Conservation (phyloP, 495 filamentous ascomycete species). For the Penicillium cataractarum region DNA sequence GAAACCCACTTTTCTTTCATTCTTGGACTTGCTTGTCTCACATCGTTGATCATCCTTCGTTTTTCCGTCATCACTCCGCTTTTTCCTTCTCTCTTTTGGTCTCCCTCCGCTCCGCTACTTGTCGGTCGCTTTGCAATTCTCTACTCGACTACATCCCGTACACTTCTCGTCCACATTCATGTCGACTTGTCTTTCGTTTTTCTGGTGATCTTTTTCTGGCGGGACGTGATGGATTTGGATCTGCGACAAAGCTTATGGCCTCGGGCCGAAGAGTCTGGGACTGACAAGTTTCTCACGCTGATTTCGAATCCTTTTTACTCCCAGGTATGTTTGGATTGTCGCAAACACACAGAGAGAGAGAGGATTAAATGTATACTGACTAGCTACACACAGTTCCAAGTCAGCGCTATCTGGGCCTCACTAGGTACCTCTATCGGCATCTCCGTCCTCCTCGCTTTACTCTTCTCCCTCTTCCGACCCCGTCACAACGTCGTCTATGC, state of each 20-base stretch:
- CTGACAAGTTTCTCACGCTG: conserved; percentile 49
- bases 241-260: conserved; percentile 30
- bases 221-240: conserved; percentile 42
- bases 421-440: conserved; percentile 80
- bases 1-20: conserved; percentile 28
- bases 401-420: conserved; percentile 74
- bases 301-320: conserved; percentile 54
- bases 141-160: neutral
- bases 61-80: conserved; percentile 22
- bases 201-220: conserved; percentile 5
- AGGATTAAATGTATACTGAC: neutral
- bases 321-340: conserved; percentile 33
- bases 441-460: conserved; percentile 68
- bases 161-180: conserved; percentile 19
- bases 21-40: conserved; percentile 25
- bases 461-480: conserved; percentile 88
- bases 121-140: conserved; percentile 1
- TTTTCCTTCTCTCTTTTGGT: conserved; percentile 19
- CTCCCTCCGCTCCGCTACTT: neutral
- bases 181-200: conserved; percentile 25
- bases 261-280: conserved; percentile 20
- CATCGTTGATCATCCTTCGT: conserved; percentile 18
- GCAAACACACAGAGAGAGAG: too few relatives aligned
- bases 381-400: conserved; percentile 49
- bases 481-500: conserved; percentile 92